These are phyloP conservation scores for Pyricularia pennisetigena DNA, from an alignment of 2,329 filamentous ascomycete species.

Conservation along the genomic window DNA sequence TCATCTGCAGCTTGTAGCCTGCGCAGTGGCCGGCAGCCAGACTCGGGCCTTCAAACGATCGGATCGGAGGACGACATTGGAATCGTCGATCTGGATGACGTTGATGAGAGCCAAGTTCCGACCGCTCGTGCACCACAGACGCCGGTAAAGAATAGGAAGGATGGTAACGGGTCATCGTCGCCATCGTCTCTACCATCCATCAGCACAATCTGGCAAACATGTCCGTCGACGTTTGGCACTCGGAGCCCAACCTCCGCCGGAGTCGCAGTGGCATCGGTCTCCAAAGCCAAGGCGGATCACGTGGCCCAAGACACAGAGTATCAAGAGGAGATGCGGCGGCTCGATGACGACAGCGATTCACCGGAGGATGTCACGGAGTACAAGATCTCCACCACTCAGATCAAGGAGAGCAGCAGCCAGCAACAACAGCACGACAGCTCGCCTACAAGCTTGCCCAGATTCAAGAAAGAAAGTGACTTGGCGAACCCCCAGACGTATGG, in stretches of 20 bases:
- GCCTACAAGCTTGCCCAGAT: not conserved
- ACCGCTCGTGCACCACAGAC: conserved; percentile 5
- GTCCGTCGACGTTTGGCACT: conserved; percentile 23
- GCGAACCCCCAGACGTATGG: not conserved
- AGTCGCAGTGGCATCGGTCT: conserved; percentile 13
- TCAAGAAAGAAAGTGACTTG: not conserved
- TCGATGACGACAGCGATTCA: conserved; percentile 19
- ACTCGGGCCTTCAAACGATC: conserved; percentile 18
- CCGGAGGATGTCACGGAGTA: not conserved
- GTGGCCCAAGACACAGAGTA: conserved; percentile 25
- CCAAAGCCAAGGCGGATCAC: conserved; percentile 16
- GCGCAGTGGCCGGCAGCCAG: conserved; percentile 39
- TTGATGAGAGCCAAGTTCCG: not conserved
- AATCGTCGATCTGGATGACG: conserved; percentile 13
- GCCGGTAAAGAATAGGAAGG: not conserved
- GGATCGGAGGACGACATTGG: conserved; percentile 21
- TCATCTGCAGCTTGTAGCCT: conserved; percentile 29
- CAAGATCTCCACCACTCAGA: not conserved
- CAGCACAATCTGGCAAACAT: conserved; percentile 31
- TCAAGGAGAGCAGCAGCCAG: conserved; percentile 1
- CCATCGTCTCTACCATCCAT: conserved; percentile 19
- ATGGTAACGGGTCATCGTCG: conserved; percentile 4
- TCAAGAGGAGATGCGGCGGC: conserved; percentile 31
- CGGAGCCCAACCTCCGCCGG: conserved; percentile 21
- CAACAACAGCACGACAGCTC: not conserved